phyloP scores from a whole-genome alignment of 768 basidiomycete genomes.

The Pleurotus djamor region DNA sequence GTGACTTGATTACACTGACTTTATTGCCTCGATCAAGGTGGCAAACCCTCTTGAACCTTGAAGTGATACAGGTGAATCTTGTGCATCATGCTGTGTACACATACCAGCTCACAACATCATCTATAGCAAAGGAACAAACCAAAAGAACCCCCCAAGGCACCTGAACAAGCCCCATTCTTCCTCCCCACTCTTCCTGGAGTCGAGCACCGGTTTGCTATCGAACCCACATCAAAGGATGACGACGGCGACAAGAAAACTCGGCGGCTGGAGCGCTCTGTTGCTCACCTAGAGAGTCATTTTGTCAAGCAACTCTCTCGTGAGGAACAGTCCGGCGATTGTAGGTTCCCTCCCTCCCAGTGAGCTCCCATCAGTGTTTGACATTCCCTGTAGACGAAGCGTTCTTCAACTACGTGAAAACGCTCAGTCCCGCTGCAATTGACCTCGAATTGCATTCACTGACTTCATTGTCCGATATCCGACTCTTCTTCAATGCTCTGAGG shows the following conservation, averaged over 20 bases:
- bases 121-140: constrained; percentile 92
- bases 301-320: constrained; percentile 59
- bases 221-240: constrained; percentile 32
- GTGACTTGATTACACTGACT: constrained; percentile 91
- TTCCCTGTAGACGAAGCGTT: constrained; percentile 64
- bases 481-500: constrained; percentile 75
- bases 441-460: constrained; percentile 83
- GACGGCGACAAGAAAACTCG: constrained; percentile 42
- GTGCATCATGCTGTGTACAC: neutral
- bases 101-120: neutral
- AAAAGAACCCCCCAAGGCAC: constrained; percentile 91
- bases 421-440: constrained; percentile 91
- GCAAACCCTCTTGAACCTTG: constrained; percentile 96
- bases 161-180: constrained; percentile 97
- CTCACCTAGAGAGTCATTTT: constrained; percentile 66
- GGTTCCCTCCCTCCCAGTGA: constrained; percentile 24
- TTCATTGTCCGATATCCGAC: constrained; percentile 55
- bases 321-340: constrained; percentile 63
- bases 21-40: constrained; percentile 89
- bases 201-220: constrained; percentile 74
- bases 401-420: constrained; percentile 79
- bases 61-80: constrained; percentile 78
- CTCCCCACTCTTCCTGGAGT: constrained; percentile 89
- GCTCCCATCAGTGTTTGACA: neutral
- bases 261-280: constrained; percentile 50